Percentiles rank a stretch among this genome's conserved stretches.
Evolutionary conservation across 2,329 filamentous ascomycete species (phyloP).

Genomic region (Hirsutella rhossiliensis): DNA sequence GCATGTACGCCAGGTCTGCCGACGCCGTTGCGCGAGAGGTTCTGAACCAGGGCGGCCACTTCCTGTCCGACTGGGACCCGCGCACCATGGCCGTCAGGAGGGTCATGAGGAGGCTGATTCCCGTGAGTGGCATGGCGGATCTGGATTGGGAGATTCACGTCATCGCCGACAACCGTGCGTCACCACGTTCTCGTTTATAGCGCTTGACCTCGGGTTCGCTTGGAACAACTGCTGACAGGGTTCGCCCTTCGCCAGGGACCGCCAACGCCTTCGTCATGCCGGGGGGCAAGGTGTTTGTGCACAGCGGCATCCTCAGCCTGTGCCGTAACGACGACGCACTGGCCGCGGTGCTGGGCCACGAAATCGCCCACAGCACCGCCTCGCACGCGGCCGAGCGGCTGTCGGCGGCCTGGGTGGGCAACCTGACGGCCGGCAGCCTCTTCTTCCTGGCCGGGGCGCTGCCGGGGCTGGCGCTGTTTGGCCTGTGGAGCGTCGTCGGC

Average conservation of each 20-base stretch:
- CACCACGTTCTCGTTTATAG: too few species aligned
- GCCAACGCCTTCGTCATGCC: conserved; percentile 70
- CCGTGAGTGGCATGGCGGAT: conserved; percentile 47
- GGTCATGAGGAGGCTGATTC: conserved; percentile 55
- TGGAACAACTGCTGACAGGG: not conserved
- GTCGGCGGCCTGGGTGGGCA: conserved; percentile 38
- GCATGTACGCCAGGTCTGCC: conserved; percentile 16
- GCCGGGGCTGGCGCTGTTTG: conserved; percentile 25
- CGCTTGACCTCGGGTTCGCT: not conserved
- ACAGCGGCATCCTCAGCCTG: conserved; percentile 58
- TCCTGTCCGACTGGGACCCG: conserved; percentile 48
- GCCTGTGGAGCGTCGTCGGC: conserved; percentile 29
- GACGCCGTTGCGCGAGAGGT: conserved; percentile 38
- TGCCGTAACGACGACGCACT: conserved; percentile 56
- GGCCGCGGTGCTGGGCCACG: conserved; percentile 66
- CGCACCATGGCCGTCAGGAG: conserved; percentile 44
- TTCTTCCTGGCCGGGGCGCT: conserved; percentile 34
- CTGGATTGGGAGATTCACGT: conserved; percentile 62
- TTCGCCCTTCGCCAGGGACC: conserved; percentile 21
- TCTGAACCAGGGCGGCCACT: conserved; percentile 34
- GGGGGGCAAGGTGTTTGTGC: conserved; percentile 70
- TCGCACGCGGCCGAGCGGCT: conserved; percentile 55
- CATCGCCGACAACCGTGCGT: conserved; percentile 49
- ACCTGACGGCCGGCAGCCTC: conserved; percentile 35
- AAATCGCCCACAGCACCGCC: conserved; percentile 67